Base-by-base conservation (phyloP, 805 yeast species). In the Starmerella apis region DNA sequence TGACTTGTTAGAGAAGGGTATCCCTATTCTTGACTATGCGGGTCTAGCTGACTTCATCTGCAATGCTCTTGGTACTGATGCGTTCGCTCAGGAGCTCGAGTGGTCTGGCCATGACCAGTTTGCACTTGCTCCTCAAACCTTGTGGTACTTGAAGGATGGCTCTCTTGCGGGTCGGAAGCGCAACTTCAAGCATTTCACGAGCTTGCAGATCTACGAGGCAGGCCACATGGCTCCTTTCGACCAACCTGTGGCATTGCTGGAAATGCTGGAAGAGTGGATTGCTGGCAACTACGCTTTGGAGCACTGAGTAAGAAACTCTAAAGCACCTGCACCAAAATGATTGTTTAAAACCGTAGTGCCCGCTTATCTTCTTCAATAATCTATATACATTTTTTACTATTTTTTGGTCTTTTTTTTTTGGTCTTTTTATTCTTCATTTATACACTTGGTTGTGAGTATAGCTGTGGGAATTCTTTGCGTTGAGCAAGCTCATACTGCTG, bases 201-300 rank as follows among this genome's bases (percentile, higher is more conserved):
- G 82, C 68, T 72, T 86, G 63, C 77, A 94, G 65, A 74, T 86
- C 43, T 85, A 69, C 60, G 87, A 81, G 60, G 95, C 92, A 43
- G 95, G 95, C 32, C 96, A 87, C 68, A 86, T 87, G 95, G 95
- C 86, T 56, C 94, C 95, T 19, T 80, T 71, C 61, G 90, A 88
- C 68, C 94, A 84, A 71, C 95, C 96, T n/a, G 79, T 77, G 62
- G 74, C 75, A 60, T 70, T 95, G 2, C 73, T 83, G 56, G 92
- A 81, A 56, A 81, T 88, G 88, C 78, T 90, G 55, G 83, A 87
- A 72, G 75, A 83, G 65, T 90, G 96, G 96, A 68, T 86, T 44
- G 48, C 42, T 41, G 94, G 92, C 36, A 81, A 83, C 63, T 78
- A 54, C 48, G 59, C 55, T 18, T 53, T 58, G 32, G 43, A 44